Conservation (phyloP, 768 basidiomycete genomes). For the Boletus patriciae region DNA sequence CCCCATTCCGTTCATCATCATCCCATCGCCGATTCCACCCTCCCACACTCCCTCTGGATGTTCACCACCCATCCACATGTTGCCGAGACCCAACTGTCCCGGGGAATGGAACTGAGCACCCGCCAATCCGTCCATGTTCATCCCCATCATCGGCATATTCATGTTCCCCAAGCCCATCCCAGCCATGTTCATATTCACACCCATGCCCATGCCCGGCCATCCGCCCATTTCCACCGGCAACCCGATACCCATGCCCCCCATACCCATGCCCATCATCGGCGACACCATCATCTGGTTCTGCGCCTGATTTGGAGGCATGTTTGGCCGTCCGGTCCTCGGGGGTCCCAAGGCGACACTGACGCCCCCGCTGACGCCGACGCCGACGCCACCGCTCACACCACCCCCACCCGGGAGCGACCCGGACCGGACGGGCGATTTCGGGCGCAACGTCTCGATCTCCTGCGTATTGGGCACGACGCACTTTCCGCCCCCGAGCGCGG, state of each 20-base stretch:
- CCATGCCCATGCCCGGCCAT: slow-evolving; percentile 39
- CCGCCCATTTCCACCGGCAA: slow-evolving; percentile 36
- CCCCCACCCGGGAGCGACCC: slow-evolving; percentile 30
- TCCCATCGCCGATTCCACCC: slow-evolving; percentile 41
- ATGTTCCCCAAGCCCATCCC: slow-evolving; percentile 42
- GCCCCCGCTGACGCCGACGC: slow-evolving; percentile 24
- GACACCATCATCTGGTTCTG: slow-evolving; percentile 36
- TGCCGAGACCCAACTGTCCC: slow-evolving; percentile 21
- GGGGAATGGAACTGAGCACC: slow-evolving; percentile 25
- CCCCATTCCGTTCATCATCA: slow-evolving; percentile 42
- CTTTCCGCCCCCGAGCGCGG: slow-evolving; percentile 47
- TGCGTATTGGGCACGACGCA: slow-evolving; percentile 67
- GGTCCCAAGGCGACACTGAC: slow-evolving; percentile 18
- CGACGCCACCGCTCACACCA: slow-evolving; percentile 24
- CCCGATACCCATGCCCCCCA: slow-evolving; percentile 40
- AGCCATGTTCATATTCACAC: slow-evolving; percentile 39
- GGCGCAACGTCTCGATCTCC: slow-evolving; percentile 82
- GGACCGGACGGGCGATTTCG: slow-evolving; percentile 74
- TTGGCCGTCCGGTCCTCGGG: slow-evolving; percentile 16
- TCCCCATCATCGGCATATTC: slow-evolving; percentile 43
- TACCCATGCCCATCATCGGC: slow-evolving; percentile 46
- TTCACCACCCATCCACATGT: slow-evolving; percentile 39
- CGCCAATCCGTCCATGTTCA: slow-evolving; percentile 38
- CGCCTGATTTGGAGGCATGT: slow-evolving; percentile 16
- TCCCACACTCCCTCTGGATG: slow-evolving; percentile 39